Evolutionary conservation across 441 rosid genomes (phyloP), one percentile per base, ranked within the genome.

Genomic region (California macrophylla): DNA sequence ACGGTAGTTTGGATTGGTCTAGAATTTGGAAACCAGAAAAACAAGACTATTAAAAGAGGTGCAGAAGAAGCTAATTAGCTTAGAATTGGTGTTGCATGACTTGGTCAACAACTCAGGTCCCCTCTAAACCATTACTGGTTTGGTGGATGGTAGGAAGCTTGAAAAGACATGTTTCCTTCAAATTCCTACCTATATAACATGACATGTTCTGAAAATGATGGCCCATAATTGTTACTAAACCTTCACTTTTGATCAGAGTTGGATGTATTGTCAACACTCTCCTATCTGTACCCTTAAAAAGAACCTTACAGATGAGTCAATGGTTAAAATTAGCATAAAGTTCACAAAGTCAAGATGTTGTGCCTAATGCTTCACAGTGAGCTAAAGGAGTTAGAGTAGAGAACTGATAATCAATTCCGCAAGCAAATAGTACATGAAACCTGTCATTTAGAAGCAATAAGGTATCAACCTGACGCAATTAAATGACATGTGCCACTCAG

Each of bases 251-350:
- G 58, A 16, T 54, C 61, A 54, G 13, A 54, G 61, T 54, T 7
- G 61, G 58, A 54, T 54, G 61, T 54, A 3, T 54, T 18, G 61
- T 54, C 61, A 54, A 54, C 58, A 50, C 26, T 54, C 61, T 54
- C 61, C 61, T 20, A 54, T 54, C 61, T 16, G 61, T 54, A 54
- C 8, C 61, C 24, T 0, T 54, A 54, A 18, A 54, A 20, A 54
- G 10, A 3, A 18, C 20, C 21, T 50, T 18, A 50, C 20, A 50
- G 54, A 15, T 45, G 18, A 45, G 54, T 45, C 54, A n/a, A 50
- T 50, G 58, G 23, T 54, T 54, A 54, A 20, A 18, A 18, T 20
- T 21, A 6, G 21, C 61, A 18, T 1, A 3, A 18, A 20, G 61
- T 20, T 54, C 61, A 54, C 25, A 54, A 16, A 54, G 61, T 54